Evolutionary conservation across 257 asterid genomes (phyloP).

Genomic region (Solanum dulcamara): DNA sequence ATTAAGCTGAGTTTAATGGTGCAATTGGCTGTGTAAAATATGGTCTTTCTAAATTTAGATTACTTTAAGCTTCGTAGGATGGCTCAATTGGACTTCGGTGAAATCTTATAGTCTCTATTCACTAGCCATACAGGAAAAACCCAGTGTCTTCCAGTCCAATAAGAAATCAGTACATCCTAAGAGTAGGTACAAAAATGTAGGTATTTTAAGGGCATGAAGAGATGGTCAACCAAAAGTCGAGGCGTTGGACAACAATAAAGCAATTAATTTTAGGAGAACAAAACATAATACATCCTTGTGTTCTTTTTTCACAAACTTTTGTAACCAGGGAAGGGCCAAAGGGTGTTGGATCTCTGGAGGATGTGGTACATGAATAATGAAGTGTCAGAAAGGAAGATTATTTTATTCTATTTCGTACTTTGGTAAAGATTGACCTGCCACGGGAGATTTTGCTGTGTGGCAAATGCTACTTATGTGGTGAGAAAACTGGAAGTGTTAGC

Average conservation of each 20-base stretch:
- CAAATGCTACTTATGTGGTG: not conserved
- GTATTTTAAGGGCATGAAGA: not conserved
- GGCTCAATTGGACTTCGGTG: not conserved
- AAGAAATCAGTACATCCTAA: not conserved
- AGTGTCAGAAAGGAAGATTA: not conserved
- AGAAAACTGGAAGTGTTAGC: not conserved
- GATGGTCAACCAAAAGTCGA: not conserved
- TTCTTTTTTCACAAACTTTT: too few species aligned
- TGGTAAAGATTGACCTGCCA: too few species aligned
- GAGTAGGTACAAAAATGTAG: not conserved
- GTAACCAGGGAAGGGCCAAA: too few species aligned
- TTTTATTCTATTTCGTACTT: too few species aligned
- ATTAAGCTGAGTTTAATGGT: not conserved
- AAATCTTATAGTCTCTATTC: not conserved
- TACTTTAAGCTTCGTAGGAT: not conserved
- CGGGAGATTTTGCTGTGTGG: not conserved
- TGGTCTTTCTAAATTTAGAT: not conserved
- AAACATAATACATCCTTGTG: too few species aligned
- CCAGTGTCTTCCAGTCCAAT: not conserved
- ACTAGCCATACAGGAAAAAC: not conserved
- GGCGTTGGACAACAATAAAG: not conserved
- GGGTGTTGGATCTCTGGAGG: not conserved
- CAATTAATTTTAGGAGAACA: not conserved
- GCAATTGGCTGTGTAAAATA: not conserved
- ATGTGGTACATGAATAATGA: not conserved